These are phyloP conservation scores for Excoecaria agallocha DNA, from an alignment of 345 rosid species.

Conservation along the genomic window DNA sequence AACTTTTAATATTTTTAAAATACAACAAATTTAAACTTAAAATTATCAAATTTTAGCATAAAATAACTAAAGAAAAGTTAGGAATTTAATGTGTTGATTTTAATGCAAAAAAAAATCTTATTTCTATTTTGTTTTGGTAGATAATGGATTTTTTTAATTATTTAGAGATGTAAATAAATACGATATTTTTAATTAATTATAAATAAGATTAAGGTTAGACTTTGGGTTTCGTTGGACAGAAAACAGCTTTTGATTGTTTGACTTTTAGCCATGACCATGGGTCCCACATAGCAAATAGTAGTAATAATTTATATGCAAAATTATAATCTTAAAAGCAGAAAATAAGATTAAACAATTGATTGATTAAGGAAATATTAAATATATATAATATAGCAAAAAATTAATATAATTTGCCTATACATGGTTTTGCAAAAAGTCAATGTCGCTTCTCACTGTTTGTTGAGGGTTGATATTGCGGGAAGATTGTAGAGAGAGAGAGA, in stretches of 20 bases:
- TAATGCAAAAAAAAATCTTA: no score
- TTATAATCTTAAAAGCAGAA: no score
- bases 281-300: slow-evolving; percentile 18
- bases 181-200: background rate
- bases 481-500: slow-evolving; percentile 33
- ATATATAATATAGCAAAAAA: background rate
- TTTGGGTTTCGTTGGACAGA: slow-evolving; percentile 31
- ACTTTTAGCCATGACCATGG: slow-evolving; percentile 31
- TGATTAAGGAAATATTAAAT: slow-evolving; percentile 8
- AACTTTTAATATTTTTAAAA: background rate
- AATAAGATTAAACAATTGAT: background rate
- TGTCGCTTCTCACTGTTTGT: slow-evolving; percentile 49
- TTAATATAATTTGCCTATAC: background rate
- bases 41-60: no score
- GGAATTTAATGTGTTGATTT: no score
- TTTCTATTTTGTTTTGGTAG: no score
- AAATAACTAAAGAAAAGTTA: no score
- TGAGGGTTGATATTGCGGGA: slow-evolving; percentile 12
- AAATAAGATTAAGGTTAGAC: no score
- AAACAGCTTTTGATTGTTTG: slow-evolving; percentile 53
- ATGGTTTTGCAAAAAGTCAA: slow-evolving; percentile 54
- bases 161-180: background rate
- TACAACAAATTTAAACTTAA: no score
- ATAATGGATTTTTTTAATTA: no score
- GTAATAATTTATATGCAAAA: background rate